Percentiles rank a stretch among this genome's conserved stretches.
Conservation (phyloP, 345 rosid species). For the Melaleuca quinquenervia region DNA sequence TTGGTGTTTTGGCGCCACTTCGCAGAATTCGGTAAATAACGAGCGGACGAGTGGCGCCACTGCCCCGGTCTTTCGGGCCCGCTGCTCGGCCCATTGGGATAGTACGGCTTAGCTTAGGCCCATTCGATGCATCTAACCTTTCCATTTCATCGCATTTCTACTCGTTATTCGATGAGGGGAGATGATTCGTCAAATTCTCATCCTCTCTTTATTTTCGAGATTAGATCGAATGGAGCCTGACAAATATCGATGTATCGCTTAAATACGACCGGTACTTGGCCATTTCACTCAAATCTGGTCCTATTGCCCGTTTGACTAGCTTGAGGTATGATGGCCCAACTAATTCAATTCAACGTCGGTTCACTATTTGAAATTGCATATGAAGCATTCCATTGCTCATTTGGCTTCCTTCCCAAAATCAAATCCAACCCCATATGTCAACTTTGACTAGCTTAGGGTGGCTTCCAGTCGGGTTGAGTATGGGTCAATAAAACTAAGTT, state of each 20-base stretch:
- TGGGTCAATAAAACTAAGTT: too few relatives aligned
- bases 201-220: background rate
- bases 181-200: background rate
- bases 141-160: background rate
- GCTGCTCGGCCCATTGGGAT: background rate
- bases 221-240: background rate
- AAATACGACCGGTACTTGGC: background rate
- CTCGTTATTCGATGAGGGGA: background rate
- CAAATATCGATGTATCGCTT: background rate
- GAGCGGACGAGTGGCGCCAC: background rate
- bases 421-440: too few relatives aligned
- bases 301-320: too few relatives aligned
- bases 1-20: background rate
- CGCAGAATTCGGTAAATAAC: background rate
- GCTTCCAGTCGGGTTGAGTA: too few relatives aligned
- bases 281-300: background rate
- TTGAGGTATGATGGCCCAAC: too few relatives aligned
- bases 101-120: background rate
- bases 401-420: too few relatives aligned
- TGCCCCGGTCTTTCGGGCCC: background rate
- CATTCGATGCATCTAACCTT: background rate
- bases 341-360: too few relatives aligned
- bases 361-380: too few relatives aligned
- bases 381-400: too few relatives aligned
- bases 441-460: too few relatives aligned